Evolutionary conservation across 2,329 filamentous ascomycete species (phyloP), one percentile per base, ranked within the genome.

Genomic region (Botrytis pseudocinerea): DNA sequence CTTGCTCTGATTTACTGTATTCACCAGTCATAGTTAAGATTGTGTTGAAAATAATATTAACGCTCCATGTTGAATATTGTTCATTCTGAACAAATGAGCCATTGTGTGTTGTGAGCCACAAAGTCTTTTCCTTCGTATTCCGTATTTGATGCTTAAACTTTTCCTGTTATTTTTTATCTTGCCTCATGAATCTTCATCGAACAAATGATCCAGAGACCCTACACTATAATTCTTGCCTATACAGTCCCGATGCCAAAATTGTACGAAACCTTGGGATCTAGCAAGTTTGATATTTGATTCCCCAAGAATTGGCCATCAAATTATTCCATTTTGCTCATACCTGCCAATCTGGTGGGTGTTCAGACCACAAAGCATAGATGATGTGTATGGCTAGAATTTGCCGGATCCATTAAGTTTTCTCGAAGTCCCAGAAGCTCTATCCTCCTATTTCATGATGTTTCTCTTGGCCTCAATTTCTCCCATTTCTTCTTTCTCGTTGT

Each of bases 71-170:
- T 54, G n/a, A 54, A 54, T 54, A 54, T 54, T 28, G 51, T 18
- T 54, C 51, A 54, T 28, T 51, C 25, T 8, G 12, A 28, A 2
- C 2, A 0, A 6, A 28, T 18, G 2, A 7, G 51, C 6, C 2
- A 54, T 4, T 4, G 16, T 6, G n/a, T 54, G 5, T 28, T 54
- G 51, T 28, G n/a, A 16, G 51, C 6, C 51, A 8, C 14, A 18
- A 28, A 16, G 12, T 44, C 44, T 8, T 6, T 4, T 44, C 42
- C 10, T 51, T 25, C n/a, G 22, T 25, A 25, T n/a, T n/a, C 48
- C 2, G 14, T 5, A 10, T n/a, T n/a, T 4, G 1, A 51, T 14
- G 0, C 25, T 1, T n/a, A 2, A n/a, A 51, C 0, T 10, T 51
- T n/a, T 14, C 25, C 22, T 14, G 1, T 6, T 14, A 4, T 6